Evolutionary conservation across 2,329 filamentous ascomycete species (phyloP).

Genomic region (Paracorniculantispora psalliotae): DNA sequence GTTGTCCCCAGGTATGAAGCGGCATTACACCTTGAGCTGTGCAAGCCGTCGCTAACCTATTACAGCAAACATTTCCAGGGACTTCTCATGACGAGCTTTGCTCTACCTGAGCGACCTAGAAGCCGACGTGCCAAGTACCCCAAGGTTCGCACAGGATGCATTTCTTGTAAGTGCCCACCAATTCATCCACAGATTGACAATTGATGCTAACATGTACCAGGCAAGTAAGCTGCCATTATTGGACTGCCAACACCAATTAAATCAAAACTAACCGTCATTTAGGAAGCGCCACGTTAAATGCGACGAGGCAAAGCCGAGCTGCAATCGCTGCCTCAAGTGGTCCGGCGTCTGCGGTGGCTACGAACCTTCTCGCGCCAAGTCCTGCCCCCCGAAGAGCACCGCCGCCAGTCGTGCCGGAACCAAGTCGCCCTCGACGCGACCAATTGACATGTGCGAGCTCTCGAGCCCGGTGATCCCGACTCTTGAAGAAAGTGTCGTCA

Average conservation of each 20-base stretch:
- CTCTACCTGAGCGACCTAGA: conserved; percentile 25
- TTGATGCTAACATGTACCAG: conserved; percentile 16
- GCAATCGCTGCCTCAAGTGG: conserved; percentile 31
- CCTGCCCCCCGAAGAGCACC: not conserved
- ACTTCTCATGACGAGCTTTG: conserved; percentile 25
- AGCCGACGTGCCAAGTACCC: conserved; percentile 27
- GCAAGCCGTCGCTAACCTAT: not conserved
- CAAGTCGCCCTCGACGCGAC: not conserved
- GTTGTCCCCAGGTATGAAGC: not conserved
- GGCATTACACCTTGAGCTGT: not conserved
- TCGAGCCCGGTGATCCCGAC: not conserved
- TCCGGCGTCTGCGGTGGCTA: conserved; percentile 31
- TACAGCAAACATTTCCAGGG: conserved; percentile 13
- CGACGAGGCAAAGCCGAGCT: conserved; percentile 31
- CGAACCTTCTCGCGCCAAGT: conserved; percentile 6
- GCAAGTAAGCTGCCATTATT: conserved; percentile 21
- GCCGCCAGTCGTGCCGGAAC: not conserved
- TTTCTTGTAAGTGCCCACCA: conserved; percentile 26
- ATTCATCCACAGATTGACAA: no score
- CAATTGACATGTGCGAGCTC: not conserved
- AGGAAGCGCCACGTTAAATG: conserved; percentile 33
- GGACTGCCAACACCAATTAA: not conserved
- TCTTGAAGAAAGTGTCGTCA: not conserved
- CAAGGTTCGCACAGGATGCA: conserved; percentile 28
- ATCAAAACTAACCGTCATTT: not conserved